Evolutionary conservation across 257 asterid species (phyloP), one percentile per base, ranked within the genome.

Genomic region (Thymus quinquecostatus): DNA sequence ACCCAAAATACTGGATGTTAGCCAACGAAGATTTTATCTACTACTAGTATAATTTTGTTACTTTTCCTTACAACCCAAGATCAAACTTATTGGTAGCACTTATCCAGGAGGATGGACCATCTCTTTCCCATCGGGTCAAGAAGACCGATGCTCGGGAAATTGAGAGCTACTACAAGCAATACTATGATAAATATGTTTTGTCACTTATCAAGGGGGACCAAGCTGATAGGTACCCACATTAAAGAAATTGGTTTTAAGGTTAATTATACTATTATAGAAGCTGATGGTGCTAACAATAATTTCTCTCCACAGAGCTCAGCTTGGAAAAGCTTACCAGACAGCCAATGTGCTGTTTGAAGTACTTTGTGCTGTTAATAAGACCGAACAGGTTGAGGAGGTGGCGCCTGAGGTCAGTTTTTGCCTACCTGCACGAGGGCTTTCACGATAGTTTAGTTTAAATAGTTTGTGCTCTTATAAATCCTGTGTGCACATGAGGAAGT

Each of bases 301-400:
- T 43, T 64, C 54, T 55, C 32, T 41, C 38, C 34, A 77, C 89
- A 94, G 99, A 81, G 96, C 97, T 82, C 89, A 88, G 86, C 98
- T 95, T 68, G 98, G 95, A 49, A 95, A 95, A 83, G 99, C 99
- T 73, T 95, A 95, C 81, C 96, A 89, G 90, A 88, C 99, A 70
- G 98, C 99, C 8, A 98, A 97, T 51, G 96, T 91, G 79, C 95
- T 95, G 61, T 95, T 91, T 83, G 99, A 95, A 82, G 99, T 92
- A 75, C 97, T 95, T 59, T 95, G 99, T 83, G 99, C 98, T 13
- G 99, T 95, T 78, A 92, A 88, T 78, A 92, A 88, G 83, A 88
- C 95, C 64, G 97, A 94, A 70, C 86, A 89, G 81, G 97, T 88
- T 54, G 99, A 91, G 75, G 97, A 94, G 84, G 97, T 94, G 78